phyloP scores from a whole-genome alignment of 2,329 filamentous ascomycete genomes.

The Sporothrix phasma region DNA sequence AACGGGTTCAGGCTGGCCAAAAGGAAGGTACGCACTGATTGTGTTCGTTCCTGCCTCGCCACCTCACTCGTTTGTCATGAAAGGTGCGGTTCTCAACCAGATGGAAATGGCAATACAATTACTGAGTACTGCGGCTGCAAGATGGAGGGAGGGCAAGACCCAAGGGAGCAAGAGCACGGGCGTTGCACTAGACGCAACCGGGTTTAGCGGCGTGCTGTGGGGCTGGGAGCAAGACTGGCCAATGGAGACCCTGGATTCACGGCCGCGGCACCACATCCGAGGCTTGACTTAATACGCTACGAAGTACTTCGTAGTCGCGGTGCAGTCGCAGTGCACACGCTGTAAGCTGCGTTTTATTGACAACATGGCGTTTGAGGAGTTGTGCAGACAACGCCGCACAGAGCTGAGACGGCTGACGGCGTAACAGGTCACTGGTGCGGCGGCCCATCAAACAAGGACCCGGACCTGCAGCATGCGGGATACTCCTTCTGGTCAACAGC shows the following conservation, averaged over 20 bases:
- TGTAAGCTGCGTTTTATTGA: neutral
- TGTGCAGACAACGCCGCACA: neutral
- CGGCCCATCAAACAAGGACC: neutral
- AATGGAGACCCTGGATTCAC: neutral
- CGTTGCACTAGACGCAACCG: neutral
- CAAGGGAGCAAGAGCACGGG: neutral
- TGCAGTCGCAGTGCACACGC: neutral
- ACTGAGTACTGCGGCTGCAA: neutral
- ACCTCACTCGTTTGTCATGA: neutral
- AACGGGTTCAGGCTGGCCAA: neutral
- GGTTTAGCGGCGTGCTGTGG: neutral
- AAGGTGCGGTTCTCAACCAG: neutral
- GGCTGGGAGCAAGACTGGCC: neutral
- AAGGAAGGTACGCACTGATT: neutral
- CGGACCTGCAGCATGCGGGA: neutral
- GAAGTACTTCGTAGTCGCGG: too few relatives aligned
- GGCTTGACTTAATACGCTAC: too few relatives aligned
- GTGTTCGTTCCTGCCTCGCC: neutral
- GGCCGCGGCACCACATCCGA: neutral
- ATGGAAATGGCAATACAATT: neutral
- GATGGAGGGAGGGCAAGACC: neutral
- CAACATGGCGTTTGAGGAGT: neutral
- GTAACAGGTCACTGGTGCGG: neutral
- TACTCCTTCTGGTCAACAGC: neutral
- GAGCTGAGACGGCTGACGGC: neutral